Base-by-base conservation (phyloP, 495 filamentous ascomycete genomes). In the Aspergillus carlsbadensis region DNA sequence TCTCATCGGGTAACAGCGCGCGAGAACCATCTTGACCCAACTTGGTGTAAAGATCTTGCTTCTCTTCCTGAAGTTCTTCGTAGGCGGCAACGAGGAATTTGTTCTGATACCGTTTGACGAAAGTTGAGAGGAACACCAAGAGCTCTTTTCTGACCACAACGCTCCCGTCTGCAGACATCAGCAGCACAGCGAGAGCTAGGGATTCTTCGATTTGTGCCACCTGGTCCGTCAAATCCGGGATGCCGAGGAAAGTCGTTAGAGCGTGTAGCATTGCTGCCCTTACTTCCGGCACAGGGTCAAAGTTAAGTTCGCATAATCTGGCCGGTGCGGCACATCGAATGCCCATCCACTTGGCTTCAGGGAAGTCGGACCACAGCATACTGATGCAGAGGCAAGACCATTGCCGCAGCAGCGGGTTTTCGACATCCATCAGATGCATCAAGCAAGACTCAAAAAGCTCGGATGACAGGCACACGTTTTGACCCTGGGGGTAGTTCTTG, bases 371-470 rank as follows among this genome's bases (percentile, higher is more conserved):
- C 93, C 95, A 99, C 6, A 99, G 81, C 76, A 96, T 92, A 66
- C 93, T 96, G 35, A 99, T 85, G 70, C 92, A 97, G 5, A 99
- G 82, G 68, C 92, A 96, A 10, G 91, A 92, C 94, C 95, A 99
- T 71, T 98, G 94, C 20, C 95, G 81, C 34, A 99, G 77, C 14
- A 97, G 72, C 4, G 92, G 89, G 60, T 96, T 97, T 42, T 94
- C 87, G 10, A 84, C 78, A 64, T 97, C 91, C 33, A 78, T 79
- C n/a, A 96, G 77, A 70, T 96, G 90, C 11, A 79, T 77, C 37
- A 97, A 71, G 65, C 90, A 96, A 43, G 85, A 89, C 18, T 87
- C 85, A 73, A 98, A 91, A 40, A 97, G 83, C 44, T 92, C 91
- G 0, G 67, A 68, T 0, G 89, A 89, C 50, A 87, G 84, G 65